Conservation (phyloP, 306 rosid species). For the Carpinus fangiana region DNA sequence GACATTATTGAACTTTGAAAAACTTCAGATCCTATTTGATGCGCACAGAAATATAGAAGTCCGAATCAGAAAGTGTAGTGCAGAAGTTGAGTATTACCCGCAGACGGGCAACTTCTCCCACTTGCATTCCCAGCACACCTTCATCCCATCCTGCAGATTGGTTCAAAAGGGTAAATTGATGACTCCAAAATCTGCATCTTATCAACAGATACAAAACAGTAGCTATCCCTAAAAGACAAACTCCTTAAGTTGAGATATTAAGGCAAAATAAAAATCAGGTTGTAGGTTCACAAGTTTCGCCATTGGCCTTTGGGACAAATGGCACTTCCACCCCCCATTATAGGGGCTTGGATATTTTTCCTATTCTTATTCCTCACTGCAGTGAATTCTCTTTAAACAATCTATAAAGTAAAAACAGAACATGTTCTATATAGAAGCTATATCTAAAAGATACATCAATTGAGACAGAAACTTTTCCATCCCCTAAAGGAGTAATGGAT, state of each 20-base stretch:
- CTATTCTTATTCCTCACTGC: too few species aligned
- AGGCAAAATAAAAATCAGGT: background rate
- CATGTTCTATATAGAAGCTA: background rate
- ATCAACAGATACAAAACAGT: background rate
- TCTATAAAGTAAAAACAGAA: background rate
- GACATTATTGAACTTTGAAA: background rate
- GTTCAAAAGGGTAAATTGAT: slow-evolving; percentile 1
- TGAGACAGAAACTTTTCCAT: background rate
- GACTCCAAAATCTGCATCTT: background rate
- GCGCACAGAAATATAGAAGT: background rate
- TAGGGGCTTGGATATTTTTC: too few species aligned
- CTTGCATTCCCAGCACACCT: slow-evolving; percentile 87
- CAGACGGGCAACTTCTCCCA: slow-evolving; percentile 96
- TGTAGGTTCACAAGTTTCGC: background rate
- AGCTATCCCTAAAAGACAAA: background rate
- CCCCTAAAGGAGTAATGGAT: background rate
- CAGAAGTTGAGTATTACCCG: slow-evolving; percentile 54
- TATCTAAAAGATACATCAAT: background rate
- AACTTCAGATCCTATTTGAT: background rate
- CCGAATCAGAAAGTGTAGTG: slow-evolving; percentile 1
- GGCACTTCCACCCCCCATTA: too few species aligned
- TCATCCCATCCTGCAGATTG: slow-evolving; percentile 86
- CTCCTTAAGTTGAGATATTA: background rate
- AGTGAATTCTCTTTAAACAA: background rate
- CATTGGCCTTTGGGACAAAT: background rate